Evolutionary conservation across 352 stramenopile genomes (phyloP).

Genomic region (Peronospora destructor): DNA sequence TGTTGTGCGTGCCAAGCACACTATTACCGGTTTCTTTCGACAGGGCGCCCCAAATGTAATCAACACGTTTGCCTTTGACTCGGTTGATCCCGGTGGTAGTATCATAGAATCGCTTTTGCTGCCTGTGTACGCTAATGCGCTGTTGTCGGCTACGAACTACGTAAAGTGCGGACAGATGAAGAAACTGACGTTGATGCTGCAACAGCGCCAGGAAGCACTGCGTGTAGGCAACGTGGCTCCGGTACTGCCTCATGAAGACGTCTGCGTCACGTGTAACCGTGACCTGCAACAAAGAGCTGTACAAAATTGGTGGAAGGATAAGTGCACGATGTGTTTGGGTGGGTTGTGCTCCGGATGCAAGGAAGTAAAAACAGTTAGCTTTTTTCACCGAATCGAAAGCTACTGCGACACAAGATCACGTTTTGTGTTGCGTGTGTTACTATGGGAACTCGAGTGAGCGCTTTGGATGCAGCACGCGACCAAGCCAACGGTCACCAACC

Average conservation of each 20-base stretch:
- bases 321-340: constrained; percentile 28
- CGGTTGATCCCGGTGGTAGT: constrained; percentile 19
- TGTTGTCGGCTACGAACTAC: constrained; percentile 33
- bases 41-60: constrained; percentile 34
- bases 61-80: constrained; percentile 33
- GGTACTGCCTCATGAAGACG: background rate
- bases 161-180: constrained; percentile 45
- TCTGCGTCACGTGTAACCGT: constrained; percentile 22
- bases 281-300: constrained; percentile 12
- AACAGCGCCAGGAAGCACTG: constrained; percentile 8
- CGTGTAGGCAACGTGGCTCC: background rate
- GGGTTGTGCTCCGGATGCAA: constrained; percentile 28
- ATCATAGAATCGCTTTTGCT: constrained; percentile 29
- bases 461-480: constrained; percentile 15
- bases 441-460: constrained; percentile 15
- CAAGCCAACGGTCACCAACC: constrained; percentile 10
- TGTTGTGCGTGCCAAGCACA: constrained; percentile 31
- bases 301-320: constrained; percentile 8
- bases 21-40: constrained; percentile 35
- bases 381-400: constrained; percentile 23
- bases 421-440: constrained; percentile 14
- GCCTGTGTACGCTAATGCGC: constrained; percentile 22
- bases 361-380: constrained; percentile 31
- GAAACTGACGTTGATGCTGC: constrained; percentile 44
- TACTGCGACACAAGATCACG: constrained; percentile 16